These are phyloP conservation scores for Neopestalotiopsis clavispora DNA, from an alignment of 2,329 filamentous ascomycete species.

Conservation along the genomic window DNA sequence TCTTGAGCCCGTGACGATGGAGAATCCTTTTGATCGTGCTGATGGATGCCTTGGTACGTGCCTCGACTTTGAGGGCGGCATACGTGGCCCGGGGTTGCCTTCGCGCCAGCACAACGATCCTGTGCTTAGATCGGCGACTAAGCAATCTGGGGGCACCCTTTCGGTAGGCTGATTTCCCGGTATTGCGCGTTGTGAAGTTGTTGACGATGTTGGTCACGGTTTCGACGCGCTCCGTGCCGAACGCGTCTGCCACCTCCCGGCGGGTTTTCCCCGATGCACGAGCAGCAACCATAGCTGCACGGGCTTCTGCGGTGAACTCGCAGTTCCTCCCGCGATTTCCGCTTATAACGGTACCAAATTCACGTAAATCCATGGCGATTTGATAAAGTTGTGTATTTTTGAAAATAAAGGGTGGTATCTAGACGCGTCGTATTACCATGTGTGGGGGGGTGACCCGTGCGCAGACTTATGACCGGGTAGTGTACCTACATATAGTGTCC, in stretches of 20 bases:
- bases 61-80: background rate
- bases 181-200: background rate
- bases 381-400: background rate
- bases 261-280: background rate
- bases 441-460: background rate
- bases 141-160: background rate
- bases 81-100: background rate
- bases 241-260: background rate
- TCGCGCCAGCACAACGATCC: background rate
- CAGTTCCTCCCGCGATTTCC: background rate
- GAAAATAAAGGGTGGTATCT: background rate
- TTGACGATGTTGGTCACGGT: background rate
- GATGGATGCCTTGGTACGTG: background rate
- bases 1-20: background rate
- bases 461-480: background rate
- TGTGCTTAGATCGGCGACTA: background rate
- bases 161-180: background rate
- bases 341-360: constrained; percentile 1
- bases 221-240: background rate
- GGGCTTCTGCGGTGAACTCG: background rate
- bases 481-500: background rate
- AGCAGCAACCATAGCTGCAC: background rate
- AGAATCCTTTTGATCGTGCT: background rate
- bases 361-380: background rate
- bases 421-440: background rate